Evolutionary conservation across 75 land plant species (phyloP), one percentile per base, ranked within the genome.

Genomic region (Gnetum montanum): DNA sequence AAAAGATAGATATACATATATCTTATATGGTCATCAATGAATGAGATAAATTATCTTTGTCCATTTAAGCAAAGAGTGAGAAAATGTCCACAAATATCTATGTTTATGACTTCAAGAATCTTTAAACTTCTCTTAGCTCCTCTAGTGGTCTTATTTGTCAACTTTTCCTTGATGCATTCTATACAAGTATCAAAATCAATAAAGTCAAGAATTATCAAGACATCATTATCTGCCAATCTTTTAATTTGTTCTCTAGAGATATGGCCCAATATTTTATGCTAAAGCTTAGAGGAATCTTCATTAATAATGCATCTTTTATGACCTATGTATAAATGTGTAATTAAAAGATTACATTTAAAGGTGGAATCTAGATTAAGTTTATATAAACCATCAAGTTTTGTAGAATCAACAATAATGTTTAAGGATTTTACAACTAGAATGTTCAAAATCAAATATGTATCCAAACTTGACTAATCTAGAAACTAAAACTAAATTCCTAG

Each of bases 131-230:
- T 65, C 46, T 45, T 65, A 33, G 68, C 61, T 57, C 61, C 23
- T 24, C 35, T 46, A 8, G 56, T 65, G 3, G 12, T 35, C 11
- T 40, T 58, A 1, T 57, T 57, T 3, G 41, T 65, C 30, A 57
- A 60, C 49, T 64, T 64, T 28, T 1, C 67, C 59, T 46, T 54
- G 16, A 64, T 54, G 59, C 34, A 56, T 49, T 55, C 60, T 8
- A 61, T 37, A 61, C 53, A 49, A n/a, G 22, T 19, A 19, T 22
- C 36, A 33, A n/a, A 61, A 38, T 61, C 1, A 22, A 43, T 45
- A 13, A 61, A 61, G 35, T 61, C 53, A 29, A 61, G n/a, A 34
- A 52, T 12, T 12, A 24, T 28, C 4, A 61, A 12, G 0, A 61
- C 37, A 3, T 26, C 63, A 34, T 61, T 45, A 7, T 46, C 46